Evolutionary conservation across 2,329 filamentous ascomycete genomes (phyloP).

Genomic region (Knufia petricola): DNA sequence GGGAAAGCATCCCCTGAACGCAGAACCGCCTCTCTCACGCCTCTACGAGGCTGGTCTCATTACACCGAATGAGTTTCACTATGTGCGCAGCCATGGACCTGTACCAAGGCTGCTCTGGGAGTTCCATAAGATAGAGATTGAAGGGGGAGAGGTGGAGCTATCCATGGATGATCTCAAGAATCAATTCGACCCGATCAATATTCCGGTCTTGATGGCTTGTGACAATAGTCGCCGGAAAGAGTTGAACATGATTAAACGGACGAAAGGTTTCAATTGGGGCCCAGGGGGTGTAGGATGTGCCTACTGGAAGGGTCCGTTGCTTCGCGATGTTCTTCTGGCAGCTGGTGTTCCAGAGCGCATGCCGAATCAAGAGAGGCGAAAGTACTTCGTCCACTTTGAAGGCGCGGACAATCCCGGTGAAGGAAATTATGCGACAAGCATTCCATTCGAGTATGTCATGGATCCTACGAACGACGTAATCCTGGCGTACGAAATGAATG

Average conservation of each 20-base stretch:
- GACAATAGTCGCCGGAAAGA: not conserved
- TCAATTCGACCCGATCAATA: not conserved
- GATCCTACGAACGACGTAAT: constrained; percentile 56
- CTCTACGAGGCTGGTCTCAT: not conserved
- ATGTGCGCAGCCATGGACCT: not conserved
- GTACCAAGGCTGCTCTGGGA: not conserved
- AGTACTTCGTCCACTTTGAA: not conserved
- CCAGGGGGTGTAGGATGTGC: not conserved
- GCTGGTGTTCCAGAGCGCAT: not conserved
- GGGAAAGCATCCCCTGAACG: not conserved
- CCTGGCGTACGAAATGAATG: constrained; percentile 57
- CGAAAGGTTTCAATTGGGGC: not conserved
- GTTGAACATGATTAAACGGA: not conserved
- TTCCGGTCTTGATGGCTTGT: not conserved
- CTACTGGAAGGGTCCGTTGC: not conserved
- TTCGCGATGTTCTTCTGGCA: not conserved
- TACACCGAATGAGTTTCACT: not conserved
- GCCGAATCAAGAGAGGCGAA: not conserved
- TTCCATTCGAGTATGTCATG: constrained; percentile 49
- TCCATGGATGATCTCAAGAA: not conserved
- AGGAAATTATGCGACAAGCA: constrained; percentile 37
- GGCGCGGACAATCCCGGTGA: not conserved
- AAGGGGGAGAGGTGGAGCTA: not conserved
- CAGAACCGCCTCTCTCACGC: not conserved
- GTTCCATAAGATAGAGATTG: not conserved